Evolutionary conservation across 1,284 basidiomycete species (phyloP), one percentile per base, ranked within the genome.

Genomic region (Puccinia sorghi): DNA sequence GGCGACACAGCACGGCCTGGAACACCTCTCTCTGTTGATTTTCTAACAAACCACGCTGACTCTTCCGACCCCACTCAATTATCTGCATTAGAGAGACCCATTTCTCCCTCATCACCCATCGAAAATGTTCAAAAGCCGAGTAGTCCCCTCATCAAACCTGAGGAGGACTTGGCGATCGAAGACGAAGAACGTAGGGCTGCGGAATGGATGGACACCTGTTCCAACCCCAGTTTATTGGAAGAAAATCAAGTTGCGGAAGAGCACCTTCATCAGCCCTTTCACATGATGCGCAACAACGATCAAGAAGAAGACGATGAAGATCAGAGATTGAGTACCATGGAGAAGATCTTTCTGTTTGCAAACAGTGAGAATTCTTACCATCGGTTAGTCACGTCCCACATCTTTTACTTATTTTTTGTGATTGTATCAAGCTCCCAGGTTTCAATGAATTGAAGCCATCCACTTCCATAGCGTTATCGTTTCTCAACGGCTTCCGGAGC

Each of bases 291-390:
- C 22, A 25, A 56, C 66, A 39, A 70, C 39, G 27, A 57, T 11
- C 39, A 72, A 46, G 52, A 57, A 27, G 54, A 59, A n/a, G 52
- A 56, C 39, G 48, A 69, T 20, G 64, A 77, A 54, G 74, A 69
- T 56, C 25, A 69, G 43, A 52, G 22, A 50, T 57, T 77, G 17
- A 77, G 48, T n/a, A 77, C 66, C 3, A 77, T 77, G 74, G 74
- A 77, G 57, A 77, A 77, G 43, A 77, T 77, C 43, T 77, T 77
- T 25, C 52, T 77, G 39, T 77, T 77, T 52, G 74, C 74, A 27
- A 77, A 77, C 9, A 69, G 64, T 70, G 64, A 77, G 48, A 77
- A 70, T 56, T 13, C 74, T 27, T 70, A 77, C 70, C 74, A 77
- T 39, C 41, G 74, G 74, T 77, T 3, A 73, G 41, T 43, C 54